These are phyloP conservation scores for Phanerodontia chrysosporium DNA, from an alignment of 768 basidiomycete genomes.

Conservation along the genomic window DNA sequence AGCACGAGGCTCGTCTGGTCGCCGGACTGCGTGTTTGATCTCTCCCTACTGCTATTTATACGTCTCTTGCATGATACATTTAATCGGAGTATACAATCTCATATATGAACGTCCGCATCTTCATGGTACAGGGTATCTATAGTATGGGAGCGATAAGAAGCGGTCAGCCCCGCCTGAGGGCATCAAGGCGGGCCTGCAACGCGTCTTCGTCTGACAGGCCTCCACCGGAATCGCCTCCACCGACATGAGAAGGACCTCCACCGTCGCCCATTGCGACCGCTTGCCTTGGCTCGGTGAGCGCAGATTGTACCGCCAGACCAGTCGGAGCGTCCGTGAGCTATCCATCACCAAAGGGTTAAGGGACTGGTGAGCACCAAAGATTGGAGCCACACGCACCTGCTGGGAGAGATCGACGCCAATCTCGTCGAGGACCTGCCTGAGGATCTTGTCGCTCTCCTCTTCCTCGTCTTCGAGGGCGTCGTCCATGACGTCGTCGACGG, in stretches of 20 bases:
- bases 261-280: constrained; percentile 84
- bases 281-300: constrained; percentile 61
- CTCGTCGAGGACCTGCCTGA: constrained; percentile 95
- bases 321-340: constrained; percentile 85
- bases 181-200: constrained; percentile 90
- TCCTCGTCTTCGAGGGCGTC: constrained; percentile 89
- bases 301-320: constrained; percentile 56
- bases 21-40: constrained; percentile 47
- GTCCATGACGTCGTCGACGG: constrained; percentile 96
- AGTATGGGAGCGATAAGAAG: not conserved
- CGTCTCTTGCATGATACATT: not conserved
- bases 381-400: constrained; percentile 43
- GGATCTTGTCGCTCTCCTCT: constrained; percentile 90
- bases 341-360: not conserved
- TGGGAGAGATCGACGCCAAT: constrained; percentile 92
- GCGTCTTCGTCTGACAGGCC: constrained; percentile 80
- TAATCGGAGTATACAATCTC: not conserved
- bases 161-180: constrained; percentile 65
- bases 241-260: constrained; percentile 33
- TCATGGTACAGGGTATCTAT: not conserved
- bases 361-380: not conserved
- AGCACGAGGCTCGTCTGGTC: constrained; percentile 71
- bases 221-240: constrained; percentile 35
- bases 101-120: not conserved
- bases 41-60: constrained; percentile 2